Evolutionary conservation across 306 rosid species (phyloP), one percentile per base, ranked within the genome.

Genomic region (Sophora flavescens): DNA sequence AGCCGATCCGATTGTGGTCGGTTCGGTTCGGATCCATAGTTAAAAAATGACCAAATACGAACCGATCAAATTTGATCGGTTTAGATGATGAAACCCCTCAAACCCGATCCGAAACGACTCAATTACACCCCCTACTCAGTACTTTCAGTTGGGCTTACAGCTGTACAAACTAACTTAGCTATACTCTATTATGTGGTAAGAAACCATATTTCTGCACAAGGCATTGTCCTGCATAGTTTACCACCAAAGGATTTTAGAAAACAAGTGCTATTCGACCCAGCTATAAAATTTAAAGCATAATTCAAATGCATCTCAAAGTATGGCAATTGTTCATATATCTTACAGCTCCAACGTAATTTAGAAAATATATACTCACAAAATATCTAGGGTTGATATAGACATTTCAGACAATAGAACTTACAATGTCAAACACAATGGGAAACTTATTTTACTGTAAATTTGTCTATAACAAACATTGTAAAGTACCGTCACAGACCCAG

Each of bases 381-480:
- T 12, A 54, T 38, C 22, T 6, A 70, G 5, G 15, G 45, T 3
- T 14, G 47, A 69, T 33, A 15, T 8, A 70, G 5, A 41, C 75
- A 52, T 16, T 7, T 36, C 35, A 35, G 4, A 38, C 6, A 28
- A 66, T 13, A 22, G 1, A 48, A 47, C 54, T 9, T 6, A 50
- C 1, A 62, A 9, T 28, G 48, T 32, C 45, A 62, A 59, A 60
- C 32, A 50, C 60, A 57, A n/a, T 28, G 33, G 28, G 12, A 14
- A 51, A 61, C 48, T 70, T 70, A 36, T 70, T 38, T 36, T 8
- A 28, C 33, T 22, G 32, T 64, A 39, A 56, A 76, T 22, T 63
- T 41, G 38, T 38, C 33, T 26, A 72, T 17, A 32, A 13, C 75
- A 30, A 4, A 6, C 60, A 44, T 32, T 3, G 50, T 10, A 7